These are phyloP conservation scores for Ramicandelaber brevisporus DNA, from an alignment of 192 early-diverging fungal species.

Conservation along the genomic window DNA sequence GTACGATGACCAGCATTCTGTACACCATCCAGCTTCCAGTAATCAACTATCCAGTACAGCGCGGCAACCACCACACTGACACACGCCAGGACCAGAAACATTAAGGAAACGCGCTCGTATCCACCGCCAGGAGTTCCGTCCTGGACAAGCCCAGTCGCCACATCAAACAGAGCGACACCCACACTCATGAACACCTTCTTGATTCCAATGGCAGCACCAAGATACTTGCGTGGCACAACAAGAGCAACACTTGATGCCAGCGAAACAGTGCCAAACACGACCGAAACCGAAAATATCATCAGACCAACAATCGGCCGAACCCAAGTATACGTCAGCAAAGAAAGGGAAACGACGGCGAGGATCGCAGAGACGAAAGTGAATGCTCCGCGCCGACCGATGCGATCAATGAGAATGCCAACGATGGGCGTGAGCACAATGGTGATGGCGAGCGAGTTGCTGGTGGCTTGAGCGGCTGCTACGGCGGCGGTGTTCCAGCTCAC, in stretches of 20 bases:
- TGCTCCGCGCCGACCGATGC: slow-evolving; percentile 6
- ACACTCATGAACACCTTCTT: slow-evolving; percentile 1
- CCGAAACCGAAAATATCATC: neutral
- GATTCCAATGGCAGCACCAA: slow-evolving; percentile 1
- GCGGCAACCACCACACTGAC: too few species aligned
- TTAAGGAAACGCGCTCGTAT: neutral
- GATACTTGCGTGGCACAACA: neutral
- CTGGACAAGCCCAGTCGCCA: slow-evolving; percentile 1
- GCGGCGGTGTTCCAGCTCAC: neutral
- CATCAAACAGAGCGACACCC: slow-evolving; percentile 1
- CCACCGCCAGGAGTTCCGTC: neutral
- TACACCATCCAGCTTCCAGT: too few species aligned
- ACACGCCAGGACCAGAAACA: neutral
- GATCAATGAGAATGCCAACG: slow-evolving; percentile 12
- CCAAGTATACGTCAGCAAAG: neutral
- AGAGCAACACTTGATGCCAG: neutral
- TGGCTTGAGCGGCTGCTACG: neutral
- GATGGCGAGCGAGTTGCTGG: slow-evolving; percentile 8
- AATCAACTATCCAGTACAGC: too few species aligned
- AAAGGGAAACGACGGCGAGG: neutral
- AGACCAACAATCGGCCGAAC: neutral
- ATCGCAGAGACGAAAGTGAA: slow-evolving; percentile 2
- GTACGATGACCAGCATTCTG: too few species aligned
- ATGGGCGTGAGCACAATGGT: slow-evolving; percentile 15
- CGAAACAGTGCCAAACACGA: neutral